A percentile compares a stretch with the other conserved stretches of the same genome.
Conservation (phyloP, 140 eudicot species). For the Cichorium intybus region DNA sequence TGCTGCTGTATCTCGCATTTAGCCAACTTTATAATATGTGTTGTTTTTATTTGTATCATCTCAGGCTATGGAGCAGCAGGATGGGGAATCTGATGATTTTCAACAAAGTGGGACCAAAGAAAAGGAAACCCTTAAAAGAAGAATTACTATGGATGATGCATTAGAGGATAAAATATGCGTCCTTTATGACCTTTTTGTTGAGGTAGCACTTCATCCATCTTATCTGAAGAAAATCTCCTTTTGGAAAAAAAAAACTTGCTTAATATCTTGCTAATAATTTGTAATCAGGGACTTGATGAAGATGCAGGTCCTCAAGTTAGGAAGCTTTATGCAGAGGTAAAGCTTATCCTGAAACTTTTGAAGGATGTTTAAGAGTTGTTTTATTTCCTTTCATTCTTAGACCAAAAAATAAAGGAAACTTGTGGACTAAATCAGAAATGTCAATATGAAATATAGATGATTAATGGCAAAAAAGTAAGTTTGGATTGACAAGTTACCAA, state of each 20-base stretch:
- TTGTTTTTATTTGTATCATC: background rate
- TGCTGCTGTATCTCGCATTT: background rate
- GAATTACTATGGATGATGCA: constrained; percentile 51
- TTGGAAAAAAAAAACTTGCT: background rate
- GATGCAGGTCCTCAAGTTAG: constrained; percentile 66
- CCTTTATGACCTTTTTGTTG: constrained; percentile 60
- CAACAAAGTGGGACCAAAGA: constrained; percentile 45
- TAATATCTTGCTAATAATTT: background rate
- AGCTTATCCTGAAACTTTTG: background rate
- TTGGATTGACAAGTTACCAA: too few species aligned
- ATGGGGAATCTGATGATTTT: constrained; percentile 47
- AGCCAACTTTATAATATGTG: background rate
- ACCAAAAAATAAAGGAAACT: too few species aligned
- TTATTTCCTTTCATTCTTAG: too few species aligned
- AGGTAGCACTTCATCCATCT: constrained; percentile 31
- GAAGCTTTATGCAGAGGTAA: constrained; percentile 44
- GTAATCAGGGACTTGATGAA: constrained; percentile 61
- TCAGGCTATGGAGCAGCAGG: constrained; percentile 50
- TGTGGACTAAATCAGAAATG: too few species aligned
- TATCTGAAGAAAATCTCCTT: background rate
- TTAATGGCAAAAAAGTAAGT: too few species aligned
- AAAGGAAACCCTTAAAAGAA: constrained; percentile 36
- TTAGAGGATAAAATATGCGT: constrained; percentile 72
- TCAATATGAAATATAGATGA: too few species aligned
- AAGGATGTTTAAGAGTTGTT: too few species aligned